Conservation (phyloP, 2,329 filamentous ascomycete species). For the Phaeosphaeriaceae sp. region DNA sequence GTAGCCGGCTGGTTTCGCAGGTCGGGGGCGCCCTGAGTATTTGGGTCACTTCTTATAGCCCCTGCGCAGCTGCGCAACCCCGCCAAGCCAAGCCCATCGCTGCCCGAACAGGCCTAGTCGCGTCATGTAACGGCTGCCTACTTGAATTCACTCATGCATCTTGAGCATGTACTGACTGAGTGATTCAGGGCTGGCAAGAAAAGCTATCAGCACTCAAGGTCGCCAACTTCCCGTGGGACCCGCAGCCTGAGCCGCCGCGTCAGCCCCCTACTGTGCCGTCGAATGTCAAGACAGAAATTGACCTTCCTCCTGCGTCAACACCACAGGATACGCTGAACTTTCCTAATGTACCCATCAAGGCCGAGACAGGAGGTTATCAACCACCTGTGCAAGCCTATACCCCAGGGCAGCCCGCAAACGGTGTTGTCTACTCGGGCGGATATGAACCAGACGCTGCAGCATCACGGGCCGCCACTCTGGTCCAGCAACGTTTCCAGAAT, state of each 20-base stretch:
- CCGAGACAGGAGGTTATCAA: conserved; percentile 52
- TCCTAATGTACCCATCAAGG: conserved; percentile 58
- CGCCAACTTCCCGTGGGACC: conserved; percentile 94
- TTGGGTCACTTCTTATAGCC: conserved; percentile 58
- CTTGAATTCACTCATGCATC: neutral
- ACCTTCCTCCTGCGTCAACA: conserved; percentile 39
- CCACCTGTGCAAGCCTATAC: conserved; percentile 38
- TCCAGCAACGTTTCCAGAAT: conserved; percentile 48
- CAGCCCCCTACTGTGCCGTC: conserved; percentile 53
- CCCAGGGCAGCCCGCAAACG: conserved; percentile 41
- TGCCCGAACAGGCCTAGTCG: conserved; percentile 43
- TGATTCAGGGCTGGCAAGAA: conserved; percentile 85
- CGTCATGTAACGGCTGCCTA: conserved; percentile 42
- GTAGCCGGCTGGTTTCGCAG: conserved; percentile 47
- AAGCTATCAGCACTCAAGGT: conserved; percentile 86
- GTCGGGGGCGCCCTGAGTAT: conserved; percentile 51
- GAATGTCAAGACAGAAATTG: conserved; percentile 48
- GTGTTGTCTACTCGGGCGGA: conserved; percentile 39
- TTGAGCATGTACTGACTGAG: neutral
- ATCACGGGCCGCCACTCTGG: conserved; percentile 61
- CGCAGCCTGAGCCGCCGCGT: conserved; percentile 65
- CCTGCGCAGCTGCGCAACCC: conserved; percentile 47
- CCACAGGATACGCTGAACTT: conserved; percentile 41
- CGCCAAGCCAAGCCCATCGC: conserved; percentile 45
- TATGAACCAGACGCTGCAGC: conserved; percentile 56